A percentile compares a stretch with the other conserved stretches of the same genome.
Conservation (phyloP, 1,284 basidiomycete species). For the Apiotrichum domesticum region DNA sequence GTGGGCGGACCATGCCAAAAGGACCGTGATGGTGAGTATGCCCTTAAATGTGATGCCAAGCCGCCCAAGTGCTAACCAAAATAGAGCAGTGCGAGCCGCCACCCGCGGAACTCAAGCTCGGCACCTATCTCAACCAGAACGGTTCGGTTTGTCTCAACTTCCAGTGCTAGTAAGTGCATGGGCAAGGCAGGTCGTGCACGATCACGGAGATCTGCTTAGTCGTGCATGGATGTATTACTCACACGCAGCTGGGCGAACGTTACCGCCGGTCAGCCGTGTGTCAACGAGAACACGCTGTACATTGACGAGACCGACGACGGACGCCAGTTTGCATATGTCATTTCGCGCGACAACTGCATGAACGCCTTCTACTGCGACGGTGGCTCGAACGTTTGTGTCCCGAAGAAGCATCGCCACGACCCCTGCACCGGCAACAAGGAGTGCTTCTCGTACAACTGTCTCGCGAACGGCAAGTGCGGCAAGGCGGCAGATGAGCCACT, state of each 20-base stretch:
- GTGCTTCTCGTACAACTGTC: constrained; percentile 74
- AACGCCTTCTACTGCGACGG: constrained; percentile 69
- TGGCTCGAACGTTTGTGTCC: constrained; percentile 54
- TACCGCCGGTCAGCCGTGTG: constrained; percentile 59
- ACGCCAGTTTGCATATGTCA: constrained; percentile 63
- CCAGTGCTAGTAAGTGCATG: constrained; percentile 61
- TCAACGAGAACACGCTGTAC: constrained; percentile 70
- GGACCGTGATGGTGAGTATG: constrained; percentile 68
- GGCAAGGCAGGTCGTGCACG: too few species aligned
- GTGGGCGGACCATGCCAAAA: constrained; percentile 71
- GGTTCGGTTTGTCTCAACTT: constrained; percentile 76
- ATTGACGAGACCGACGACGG: constrained; percentile 53
- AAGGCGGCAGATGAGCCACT: constrained; percentile 57
- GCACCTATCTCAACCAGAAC: constrained; percentile 66
- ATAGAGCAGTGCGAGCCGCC: constrained; percentile 69
- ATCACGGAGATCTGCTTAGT: too few species aligned
- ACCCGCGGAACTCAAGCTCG: constrained; percentile 58
- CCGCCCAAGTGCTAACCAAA: constrained; percentile 1
- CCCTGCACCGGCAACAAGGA: constrained; percentile 73
- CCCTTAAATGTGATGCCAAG: neutral
- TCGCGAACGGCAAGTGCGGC: constrained; percentile 56
- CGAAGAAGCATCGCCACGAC: constrained; percentile 55
- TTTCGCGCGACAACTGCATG: constrained; percentile 60
- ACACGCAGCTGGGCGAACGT: constrained; percentile 63
- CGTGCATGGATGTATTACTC: too few species aligned